These are phyloP conservation scores for Cladophialophora carrionii DNA, from an alignment of 2,329 filamentous ascomycete genomes.

Conservation along the genomic window DNA sequence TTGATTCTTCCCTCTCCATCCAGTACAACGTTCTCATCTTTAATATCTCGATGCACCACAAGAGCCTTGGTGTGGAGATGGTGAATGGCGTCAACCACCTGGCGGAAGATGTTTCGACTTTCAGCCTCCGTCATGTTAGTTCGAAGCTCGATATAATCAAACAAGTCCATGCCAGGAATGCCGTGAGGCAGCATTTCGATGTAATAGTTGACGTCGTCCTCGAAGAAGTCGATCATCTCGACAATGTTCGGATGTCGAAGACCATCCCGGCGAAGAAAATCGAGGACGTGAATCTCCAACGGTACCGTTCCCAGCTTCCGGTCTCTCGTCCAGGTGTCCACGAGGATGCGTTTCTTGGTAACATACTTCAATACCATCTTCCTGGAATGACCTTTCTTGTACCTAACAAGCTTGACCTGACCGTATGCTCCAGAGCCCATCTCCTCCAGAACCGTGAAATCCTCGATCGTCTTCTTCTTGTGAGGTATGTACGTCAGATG, in stretches of 20 bases:
- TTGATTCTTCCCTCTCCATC: conserved; percentile 96
- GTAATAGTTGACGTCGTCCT: conserved; percentile 79
- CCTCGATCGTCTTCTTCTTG: conserved; percentile 80
- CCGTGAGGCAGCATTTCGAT: conserved; percentile 98
- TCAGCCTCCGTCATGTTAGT: conserved; percentile 96
- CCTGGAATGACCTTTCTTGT: conserved; percentile 69
- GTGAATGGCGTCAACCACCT: conserved; percentile 85
- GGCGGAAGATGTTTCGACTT: conserved; percentile 90
- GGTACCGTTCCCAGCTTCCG: conserved; percentile 90
- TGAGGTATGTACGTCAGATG: conserved; percentile 39
- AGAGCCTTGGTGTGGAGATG: conserved; percentile 88
- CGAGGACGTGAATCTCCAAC: conserved; percentile 93
- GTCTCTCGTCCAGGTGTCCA: conserved; percentile 98
- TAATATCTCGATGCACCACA: conserved; percentile 97
- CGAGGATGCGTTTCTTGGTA: conserved; percentile 91
- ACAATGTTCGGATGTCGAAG: conserved; percentile 68
- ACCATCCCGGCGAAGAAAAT: conserved; percentile 79
- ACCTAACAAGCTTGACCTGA: conserved; percentile 90
- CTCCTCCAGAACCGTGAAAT: conserved; percentile 91
- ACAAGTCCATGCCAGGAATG: conserved; percentile 94
- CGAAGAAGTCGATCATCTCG: conserved; percentile 71
- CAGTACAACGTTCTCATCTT: conserved; percentile 96
- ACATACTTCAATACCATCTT: conserved; percentile 98
- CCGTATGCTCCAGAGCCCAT: conserved; percentile 99
- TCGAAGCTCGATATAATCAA: conserved; percentile 96